Evolutionary conservation across 805 yeast species (phyloP).

Genomic region (Zygosaccharomyces kombuchaensis): DNA sequence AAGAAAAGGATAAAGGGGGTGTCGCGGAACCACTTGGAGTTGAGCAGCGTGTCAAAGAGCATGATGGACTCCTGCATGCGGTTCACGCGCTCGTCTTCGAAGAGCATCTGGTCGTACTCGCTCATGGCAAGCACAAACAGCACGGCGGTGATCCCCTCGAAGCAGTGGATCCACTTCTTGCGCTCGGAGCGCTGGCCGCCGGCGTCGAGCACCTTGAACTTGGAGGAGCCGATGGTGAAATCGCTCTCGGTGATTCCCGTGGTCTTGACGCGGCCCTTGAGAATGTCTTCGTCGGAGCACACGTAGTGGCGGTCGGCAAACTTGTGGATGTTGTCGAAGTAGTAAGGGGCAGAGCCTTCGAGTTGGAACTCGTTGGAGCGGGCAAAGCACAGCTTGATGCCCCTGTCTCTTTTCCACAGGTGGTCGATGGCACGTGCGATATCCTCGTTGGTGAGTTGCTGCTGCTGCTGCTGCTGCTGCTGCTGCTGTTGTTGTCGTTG

Average conservation of each 20-base stretch:
- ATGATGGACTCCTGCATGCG: conserved; percentile 87
- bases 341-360: conserved; percentile 77
- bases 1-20: conserved; percentile 88
- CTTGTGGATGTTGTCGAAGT: conserved; percentile 65
- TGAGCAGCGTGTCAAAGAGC: conserved; percentile 77
- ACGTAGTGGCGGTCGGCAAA: conserved; percentile 61
- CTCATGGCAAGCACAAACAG: conserved; percentile 83
- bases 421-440: conserved; percentile 66
- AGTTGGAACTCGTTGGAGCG: conserved; percentile 76
- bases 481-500: conserved; percentile 7
- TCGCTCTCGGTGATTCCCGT: conserved; percentile 90
- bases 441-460: conserved; percentile 38
- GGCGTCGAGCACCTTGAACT: conserved; percentile 82
- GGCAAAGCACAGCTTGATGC: conserved; percentile 54
- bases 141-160: conserved; percentile 84
- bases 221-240: conserved; percentile 62
- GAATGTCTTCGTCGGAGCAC: conserved; percentile 77
- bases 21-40: conserved; percentile 76
- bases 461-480: conserved; percentile 5
- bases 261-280: conserved; percentile 88
- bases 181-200: conserved; percentile 95
- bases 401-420: conserved; percentile 69
- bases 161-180: conserved; percentile 91
- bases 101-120: conserved; percentile 88
- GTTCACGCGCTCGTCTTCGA: conserved; percentile 85